Percentiles rank a stretch among this genome's conserved stretches.
Evolutionary conservation across 176 grass and related monocot species (phyloP).

Genomic region (Melocanna baccifera): DNA sequence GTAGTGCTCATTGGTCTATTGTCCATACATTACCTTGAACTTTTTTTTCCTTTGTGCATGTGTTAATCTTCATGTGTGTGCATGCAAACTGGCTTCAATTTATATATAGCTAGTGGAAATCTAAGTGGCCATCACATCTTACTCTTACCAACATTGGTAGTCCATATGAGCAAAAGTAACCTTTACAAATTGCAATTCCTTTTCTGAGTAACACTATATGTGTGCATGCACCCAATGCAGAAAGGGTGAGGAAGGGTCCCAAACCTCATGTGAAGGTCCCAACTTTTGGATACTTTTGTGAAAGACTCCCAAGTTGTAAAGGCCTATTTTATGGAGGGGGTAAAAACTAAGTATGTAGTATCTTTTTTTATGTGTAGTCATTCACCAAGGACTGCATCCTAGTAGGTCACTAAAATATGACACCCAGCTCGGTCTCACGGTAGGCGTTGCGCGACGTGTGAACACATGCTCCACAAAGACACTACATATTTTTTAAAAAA

Average conservation of each 20-base stretch:
- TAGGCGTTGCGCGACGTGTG: background rate
- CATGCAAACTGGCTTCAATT: background rate
- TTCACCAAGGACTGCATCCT: background rate
- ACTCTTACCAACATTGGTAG: background rate
- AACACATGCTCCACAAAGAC: background rate
- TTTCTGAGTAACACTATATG: background rate
- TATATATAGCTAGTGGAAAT: background rate
- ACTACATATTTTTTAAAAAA: background rate
- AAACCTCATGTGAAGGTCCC: background rate
- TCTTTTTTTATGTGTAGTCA: background rate
- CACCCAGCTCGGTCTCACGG: background rate
- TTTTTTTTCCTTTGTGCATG: background rate
- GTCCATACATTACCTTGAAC: background rate
- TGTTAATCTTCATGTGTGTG: background rate
- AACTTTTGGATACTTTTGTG: background rate
- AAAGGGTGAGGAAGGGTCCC: background rate
- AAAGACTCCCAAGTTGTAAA: background rate
- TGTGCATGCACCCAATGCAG: background rate
- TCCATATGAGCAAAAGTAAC: background rate
- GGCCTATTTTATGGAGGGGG: background rate
- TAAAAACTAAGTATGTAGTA: background rate
- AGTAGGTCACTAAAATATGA: background rate
- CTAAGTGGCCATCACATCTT: background rate
- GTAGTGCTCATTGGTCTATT: background rate
- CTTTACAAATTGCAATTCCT: background rate